Conservation (phyloP, 345 rosid species). For the Hevea brasiliensis region DNA sequence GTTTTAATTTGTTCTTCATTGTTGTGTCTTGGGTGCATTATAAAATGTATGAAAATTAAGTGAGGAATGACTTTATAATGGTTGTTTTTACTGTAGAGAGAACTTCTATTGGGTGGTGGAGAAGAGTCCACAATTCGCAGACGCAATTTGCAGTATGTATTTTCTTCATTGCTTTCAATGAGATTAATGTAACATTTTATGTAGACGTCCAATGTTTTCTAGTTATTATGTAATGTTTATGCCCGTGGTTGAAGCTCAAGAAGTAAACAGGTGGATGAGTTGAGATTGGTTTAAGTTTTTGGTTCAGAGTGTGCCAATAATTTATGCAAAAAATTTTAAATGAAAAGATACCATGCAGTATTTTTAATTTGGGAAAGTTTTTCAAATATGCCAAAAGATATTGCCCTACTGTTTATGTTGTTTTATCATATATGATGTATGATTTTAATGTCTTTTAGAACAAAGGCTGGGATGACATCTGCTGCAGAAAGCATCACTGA, state of each 20-base stretch:
- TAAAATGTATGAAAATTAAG: background rate
- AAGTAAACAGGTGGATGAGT: background rate
- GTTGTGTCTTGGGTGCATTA: background rate
- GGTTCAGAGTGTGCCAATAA: background rate
- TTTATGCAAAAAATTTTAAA: background rate
- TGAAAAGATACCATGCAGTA: background rate
- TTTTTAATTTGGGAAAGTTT: background rate
- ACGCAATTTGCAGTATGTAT: constrained; percentile 81
- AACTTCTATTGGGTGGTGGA: constrained; percentile 93
- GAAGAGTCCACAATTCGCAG: constrained; percentile 85
- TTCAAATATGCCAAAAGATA: background rate
- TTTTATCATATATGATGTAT: background rate
- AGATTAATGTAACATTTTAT: background rate
- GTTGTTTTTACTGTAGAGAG: constrained; percentile 54
- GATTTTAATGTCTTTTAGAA: constrained; percentile 40
- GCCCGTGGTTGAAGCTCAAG: background rate
- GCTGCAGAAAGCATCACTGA: constrained; percentile 98
- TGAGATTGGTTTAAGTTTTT: background rate
- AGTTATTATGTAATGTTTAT: background rate
- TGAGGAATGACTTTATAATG: background rate
- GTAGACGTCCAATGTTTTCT: background rate
- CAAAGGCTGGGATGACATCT: constrained; percentile 92
- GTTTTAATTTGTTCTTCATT: background rate
- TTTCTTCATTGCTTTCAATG: background rate
- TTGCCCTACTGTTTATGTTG: background rate